These are phyloP conservation scores for Penicillium concentricum DNA, from an alignment of 2,329 filamentous ascomycete genomes.

Conservation along the genomic window DNA sequence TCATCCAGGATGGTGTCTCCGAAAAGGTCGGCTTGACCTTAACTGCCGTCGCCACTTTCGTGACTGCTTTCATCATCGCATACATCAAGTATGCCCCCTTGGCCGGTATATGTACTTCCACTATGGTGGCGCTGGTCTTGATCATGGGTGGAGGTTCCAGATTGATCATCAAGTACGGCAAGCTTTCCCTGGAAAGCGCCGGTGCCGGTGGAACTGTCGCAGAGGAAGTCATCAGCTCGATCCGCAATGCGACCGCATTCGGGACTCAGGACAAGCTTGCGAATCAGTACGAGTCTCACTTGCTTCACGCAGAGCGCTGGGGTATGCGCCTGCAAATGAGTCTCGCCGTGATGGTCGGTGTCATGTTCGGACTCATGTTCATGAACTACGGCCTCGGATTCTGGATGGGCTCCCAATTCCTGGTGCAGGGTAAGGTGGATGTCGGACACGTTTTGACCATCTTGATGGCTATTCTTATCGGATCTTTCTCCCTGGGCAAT, in stretches of 20 bases:
- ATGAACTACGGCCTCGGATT: conserved; percentile 85
- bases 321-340: conserved; percentile 73
- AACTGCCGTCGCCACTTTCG: conserved; percentile 74
- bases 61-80: conserved; percentile 85
- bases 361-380: conserved; percentile 81
- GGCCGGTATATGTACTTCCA: conserved; percentile 80
- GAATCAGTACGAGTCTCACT: conserved; percentile 74
- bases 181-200: conserved; percentile 73
- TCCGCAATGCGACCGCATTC: conserved; percentile 89
- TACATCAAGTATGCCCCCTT: conserved; percentile 93
- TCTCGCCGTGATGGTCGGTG: conserved; percentile 75
- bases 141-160: conserved; percentile 71
- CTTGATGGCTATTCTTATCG: conserved; percentile 87
- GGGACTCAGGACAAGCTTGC: conserved; percentile 92
- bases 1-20: conserved; percentile 90
- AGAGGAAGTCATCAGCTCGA: conserved; percentile 91
- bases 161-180: conserved; percentile 79
- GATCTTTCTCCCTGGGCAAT: conserved; percentile 86
- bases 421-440: conserved; percentile 64
- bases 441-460: conserved; percentile 78
- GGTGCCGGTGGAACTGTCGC: conserved; percentile 82
- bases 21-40: conserved; percentile 82
- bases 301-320: conserved; percentile 69
- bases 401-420: conserved; percentile 78
- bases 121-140: conserved; percentile 74